Evolutionary conservation across 306 rosid species (phyloP), one percentile per base, ranked within the genome.

Genomic region (Acacia crassicarpa): DNA sequence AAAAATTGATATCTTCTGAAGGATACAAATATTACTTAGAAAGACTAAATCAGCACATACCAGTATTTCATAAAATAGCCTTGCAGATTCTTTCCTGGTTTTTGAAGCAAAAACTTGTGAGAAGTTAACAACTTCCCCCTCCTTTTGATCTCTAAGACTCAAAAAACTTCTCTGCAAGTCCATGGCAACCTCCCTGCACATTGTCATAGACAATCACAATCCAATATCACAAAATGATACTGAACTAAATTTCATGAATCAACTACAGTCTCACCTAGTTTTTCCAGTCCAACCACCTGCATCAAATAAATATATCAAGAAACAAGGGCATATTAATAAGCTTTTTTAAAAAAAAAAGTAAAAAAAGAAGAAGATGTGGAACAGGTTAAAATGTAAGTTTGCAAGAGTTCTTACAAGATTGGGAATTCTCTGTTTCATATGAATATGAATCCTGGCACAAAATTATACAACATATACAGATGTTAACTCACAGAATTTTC

Each of bases 41-140:
- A 58, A 54, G 9, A 19, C 9, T 16, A 51, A 79, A 35, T 20
- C 35, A 77, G 74, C 87, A 40, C 87, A 40, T 88, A 91, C 95
- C 93, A 91, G 83, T 78, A 85, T 80, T 84, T 91, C 95, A 63
- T 89, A 85, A 69, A 91, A 91, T 51, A 89, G 66, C 77, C 83
- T 78, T 70, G 93, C 91, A 83, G 83, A 81, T 78, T 89, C 86
- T 88, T 85, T 91, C 85, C 72, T 86, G 46, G 87, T 78, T 83
- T 72, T 78, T 78, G 83, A 79, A 15, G 81, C 81, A 8, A 80
- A 59, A 78, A 83, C 77, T 27, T 67, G 85, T 12, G 77, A 62
- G 76, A 89, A 78, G 58, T 81, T 88, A 71, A 86, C 75, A 20
- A 27, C 82, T 83, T 81, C 80, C 81, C 80, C 81, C 80, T 75